phyloP scores from a whole-genome alignment of 768 basidiomycete species.

The Arthromyces matolae region DNA sequence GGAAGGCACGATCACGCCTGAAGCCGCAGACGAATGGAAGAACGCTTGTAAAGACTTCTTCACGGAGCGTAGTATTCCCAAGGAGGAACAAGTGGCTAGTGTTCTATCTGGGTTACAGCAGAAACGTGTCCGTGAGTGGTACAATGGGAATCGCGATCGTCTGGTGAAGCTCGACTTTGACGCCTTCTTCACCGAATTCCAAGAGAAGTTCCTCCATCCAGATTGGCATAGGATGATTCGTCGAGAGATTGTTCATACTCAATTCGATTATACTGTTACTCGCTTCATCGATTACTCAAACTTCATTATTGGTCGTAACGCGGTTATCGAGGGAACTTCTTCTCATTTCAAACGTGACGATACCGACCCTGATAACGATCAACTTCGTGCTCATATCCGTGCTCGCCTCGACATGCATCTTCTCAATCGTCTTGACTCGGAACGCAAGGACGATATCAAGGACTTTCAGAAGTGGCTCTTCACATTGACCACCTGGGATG shows the following conservation, averaged over 20 bases:
- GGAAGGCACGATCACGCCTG: conserved; percentile 8
- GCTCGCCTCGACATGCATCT: no score
- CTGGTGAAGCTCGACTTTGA: conserved; percentile 10
- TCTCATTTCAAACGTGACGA: no score
- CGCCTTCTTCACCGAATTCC: conserved; percentile 12
- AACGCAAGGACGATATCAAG: no score
- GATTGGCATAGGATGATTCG: conserved; percentile 16
- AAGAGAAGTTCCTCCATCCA: conserved; percentile 8
- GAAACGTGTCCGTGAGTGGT: conserved; percentile 7
- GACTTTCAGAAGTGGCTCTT: no score
- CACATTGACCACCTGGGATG: no score
- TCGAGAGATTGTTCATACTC: neutral
- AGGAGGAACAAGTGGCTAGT: neutral
- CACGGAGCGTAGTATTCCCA: neutral
- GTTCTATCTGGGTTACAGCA: conserved; percentile 2
- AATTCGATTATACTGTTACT: neutral
- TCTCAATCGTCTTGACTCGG: no score
- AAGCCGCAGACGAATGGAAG: conserved; percentile 1
- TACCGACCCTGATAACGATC: no score
- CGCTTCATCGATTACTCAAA: no score
- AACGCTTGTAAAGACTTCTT: conserved; percentile 1
- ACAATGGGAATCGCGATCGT: conserved; percentile 1
- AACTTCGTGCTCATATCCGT: no score
- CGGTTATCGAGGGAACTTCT: no score
- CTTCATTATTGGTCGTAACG: no score